phyloP scores from a whole-genome alignment of 139 green algal species.

The Volvox reticuliferus region DNA sequence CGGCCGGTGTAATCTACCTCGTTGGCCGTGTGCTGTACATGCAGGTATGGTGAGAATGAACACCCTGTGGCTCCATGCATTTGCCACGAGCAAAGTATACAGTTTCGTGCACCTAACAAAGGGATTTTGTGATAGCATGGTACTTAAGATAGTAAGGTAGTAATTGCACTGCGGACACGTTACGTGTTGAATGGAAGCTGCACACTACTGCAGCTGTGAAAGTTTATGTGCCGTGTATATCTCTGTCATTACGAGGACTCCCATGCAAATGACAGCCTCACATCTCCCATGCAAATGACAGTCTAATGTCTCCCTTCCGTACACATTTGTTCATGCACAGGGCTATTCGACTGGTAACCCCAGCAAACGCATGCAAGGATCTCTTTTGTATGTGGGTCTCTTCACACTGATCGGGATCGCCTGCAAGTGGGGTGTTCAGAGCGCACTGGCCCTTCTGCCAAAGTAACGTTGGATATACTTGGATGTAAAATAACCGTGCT shows the following conservation, averaged over 20 bases:
- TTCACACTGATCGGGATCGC: constrained; percentile 50
- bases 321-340: neutral
- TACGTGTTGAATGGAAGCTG: too few species aligned
- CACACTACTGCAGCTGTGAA: too few species aligned
- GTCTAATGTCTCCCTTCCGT: neutral
- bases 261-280: too few species aligned
- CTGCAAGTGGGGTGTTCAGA: constrained; percentile 18
- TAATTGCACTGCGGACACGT: neutral
- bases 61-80: neutral
- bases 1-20: constrained; percentile 53
- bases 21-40: constrained; percentile 64
- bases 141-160: neutral
- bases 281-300: neutral
- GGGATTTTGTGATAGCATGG: neutral
- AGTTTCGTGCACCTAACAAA: neutral
- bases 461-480: neutral
- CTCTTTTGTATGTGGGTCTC: constrained; percentile 55
- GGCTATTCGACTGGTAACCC: constrained; percentile 67
- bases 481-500: too few species aligned
- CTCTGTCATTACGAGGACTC: too few species aligned
- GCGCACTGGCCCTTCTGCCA: neutral
- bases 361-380: constrained; percentile 47
- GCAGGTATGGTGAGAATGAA: neutral
- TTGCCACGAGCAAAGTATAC: too few species aligned
- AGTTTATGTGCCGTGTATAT: too few species aligned